phyloP scores from a whole-genome alignment of 1,284 basidiomycete genomes.

The Anthracocystis panici-leucophaei region DNA sequence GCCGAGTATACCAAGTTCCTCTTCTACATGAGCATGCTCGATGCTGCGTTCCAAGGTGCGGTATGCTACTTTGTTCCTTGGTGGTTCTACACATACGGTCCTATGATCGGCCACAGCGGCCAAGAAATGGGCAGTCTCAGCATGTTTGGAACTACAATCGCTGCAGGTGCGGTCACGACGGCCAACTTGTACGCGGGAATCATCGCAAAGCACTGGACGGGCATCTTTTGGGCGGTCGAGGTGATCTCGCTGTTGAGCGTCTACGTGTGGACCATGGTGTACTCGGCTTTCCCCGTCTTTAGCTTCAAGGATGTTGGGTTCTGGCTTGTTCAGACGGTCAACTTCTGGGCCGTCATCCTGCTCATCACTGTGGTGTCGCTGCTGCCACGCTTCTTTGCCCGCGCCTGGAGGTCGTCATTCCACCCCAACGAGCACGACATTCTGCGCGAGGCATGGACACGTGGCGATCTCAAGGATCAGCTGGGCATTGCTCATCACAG shows the following conservation, averaged over 20 bases:
- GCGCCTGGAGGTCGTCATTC: slow-evolving; percentile 58
- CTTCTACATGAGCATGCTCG: slow-evolving; percentile 95
- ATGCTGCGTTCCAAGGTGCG: slow-evolving; percentile 91
- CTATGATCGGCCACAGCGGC: slow-evolving; percentile 50
- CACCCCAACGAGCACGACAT: slow-evolving; percentile 60
- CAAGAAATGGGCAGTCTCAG: slow-evolving; percentile 74
- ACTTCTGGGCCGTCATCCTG: slow-evolving; percentile 59
- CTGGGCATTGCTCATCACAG: slow-evolving; percentile 51
- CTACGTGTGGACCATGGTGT: slow-evolving; percentile 59
- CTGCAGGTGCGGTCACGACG: slow-evolving; percentile 84
- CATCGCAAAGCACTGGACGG: slow-evolving; percentile 55
- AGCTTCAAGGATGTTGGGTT: slow-evolving; percentile 52
- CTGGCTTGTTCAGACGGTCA: slow-evolving; percentile 56
- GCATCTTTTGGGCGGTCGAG: slow-evolving; percentile 60
- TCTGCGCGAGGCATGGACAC: slow-evolving; percentile 62
- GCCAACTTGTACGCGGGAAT: slow-evolving; percentile 75
- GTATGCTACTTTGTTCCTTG: slow-evolving; percentile 92
- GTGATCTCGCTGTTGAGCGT: slow-evolving; percentile 59
- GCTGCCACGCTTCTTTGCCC: slow-evolving; percentile 56
- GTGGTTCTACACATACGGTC: slow-evolving; percentile 77
- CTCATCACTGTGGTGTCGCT: slow-evolving; percentile 59
- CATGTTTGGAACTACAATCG: slow-evolving; percentile 93
- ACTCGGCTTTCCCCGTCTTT: slow-evolving; percentile 57
- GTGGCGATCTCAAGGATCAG: slow-evolving; percentile 59
- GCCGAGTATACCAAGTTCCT: slow-evolving; percentile 90